These are phyloP conservation scores for Coniophora puteana DNA, from an alignment of 1,284 basidiomycete species.

Conservation along the genomic window DNA sequence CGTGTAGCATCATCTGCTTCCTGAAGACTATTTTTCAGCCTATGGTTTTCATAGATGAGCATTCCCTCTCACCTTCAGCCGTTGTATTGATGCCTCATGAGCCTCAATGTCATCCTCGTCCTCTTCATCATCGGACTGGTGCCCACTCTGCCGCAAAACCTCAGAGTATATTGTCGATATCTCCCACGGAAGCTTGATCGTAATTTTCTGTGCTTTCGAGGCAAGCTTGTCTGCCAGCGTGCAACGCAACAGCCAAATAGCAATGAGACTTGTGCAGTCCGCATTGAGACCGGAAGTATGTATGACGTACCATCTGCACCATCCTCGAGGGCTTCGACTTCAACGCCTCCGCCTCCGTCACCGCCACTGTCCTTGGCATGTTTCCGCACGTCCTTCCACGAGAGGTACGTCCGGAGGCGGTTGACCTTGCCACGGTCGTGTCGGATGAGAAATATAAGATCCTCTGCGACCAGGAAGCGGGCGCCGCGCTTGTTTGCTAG, in stretches of 20 bases:
- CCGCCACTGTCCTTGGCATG: slow-evolving; percentile 88
- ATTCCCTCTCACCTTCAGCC: slow-evolving; percentile 73
- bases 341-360: slow-evolving; percentile 74
- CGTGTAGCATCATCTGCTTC: slow-evolving; percentile 95
- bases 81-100: slow-evolving; percentile 88
- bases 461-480: slow-evolving; percentile 86
- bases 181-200: slow-evolving; percentile 97
- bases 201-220: slow-evolving; percentile 87
- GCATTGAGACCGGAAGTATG: neutral
- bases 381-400: slow-evolving; percentile 97
- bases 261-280: slow-evolving; percentile 4
- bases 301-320: slow-evolving; percentile 67
- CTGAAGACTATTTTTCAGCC: slow-evolving; percentile 32
- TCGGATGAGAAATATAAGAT: slow-evolving; percentile 94
- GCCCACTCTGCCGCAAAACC: slow-evolving; percentile 65
- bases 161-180: slow-evolving; percentile 89
- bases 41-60: neutral
- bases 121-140: slow-evolving; percentile 88
- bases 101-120: slow-evolving; percentile 97
- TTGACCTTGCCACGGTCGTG: slow-evolving; percentile 96
- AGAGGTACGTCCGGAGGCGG: slow-evolving; percentile 89
- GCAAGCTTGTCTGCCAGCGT: slow-evolving; percentile 74
- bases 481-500: slow-evolving; percentile 82
- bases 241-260: neutral
- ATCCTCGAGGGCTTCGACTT: slow-evolving; percentile 76